A percentile compares a stretch with the other conserved stretches of the same genome.
These are phyloP conservation scores for Colletotrichum destructivum DNA, from an alignment of 2,329 filamentous ascomycete species.

Conservation along the genomic window DNA sequence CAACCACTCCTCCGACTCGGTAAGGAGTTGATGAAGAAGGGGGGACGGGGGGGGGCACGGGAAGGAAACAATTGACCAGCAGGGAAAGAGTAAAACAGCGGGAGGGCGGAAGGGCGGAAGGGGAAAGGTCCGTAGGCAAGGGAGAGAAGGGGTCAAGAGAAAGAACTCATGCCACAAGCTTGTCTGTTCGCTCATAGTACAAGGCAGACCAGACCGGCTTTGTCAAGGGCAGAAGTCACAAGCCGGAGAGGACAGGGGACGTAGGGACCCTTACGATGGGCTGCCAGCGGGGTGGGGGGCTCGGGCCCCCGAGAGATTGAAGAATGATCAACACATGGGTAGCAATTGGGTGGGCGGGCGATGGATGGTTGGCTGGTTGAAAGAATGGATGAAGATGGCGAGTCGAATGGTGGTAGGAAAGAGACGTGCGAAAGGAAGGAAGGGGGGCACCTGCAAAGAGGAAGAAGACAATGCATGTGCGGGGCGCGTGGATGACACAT, in stretches of 20 bases:
- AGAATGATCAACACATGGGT: conserved; percentile 41
- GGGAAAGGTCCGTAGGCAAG: not conserved
- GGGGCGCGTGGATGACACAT: not conserved
- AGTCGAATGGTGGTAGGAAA: not conserved
- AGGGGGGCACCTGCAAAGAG: not conserved
- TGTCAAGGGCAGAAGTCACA: conserved; percentile 8
- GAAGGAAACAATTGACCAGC: not conserved
- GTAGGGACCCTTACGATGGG: conserved; percentile 7
- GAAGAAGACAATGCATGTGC: not conserved
- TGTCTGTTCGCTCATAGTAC: conserved; percentile 11
- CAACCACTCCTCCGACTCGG: not conserved
- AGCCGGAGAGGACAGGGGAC: conserved; percentile 8
- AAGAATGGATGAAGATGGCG: conserved; percentile 8
- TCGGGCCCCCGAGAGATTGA: conserved; percentile 20
- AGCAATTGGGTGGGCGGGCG: conserved; percentile 2
- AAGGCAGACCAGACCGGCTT: conserved; percentile 1
- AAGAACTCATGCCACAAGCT: conserved; percentile 15
- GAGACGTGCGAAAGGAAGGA: not conserved
- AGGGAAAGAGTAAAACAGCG: not conserved
- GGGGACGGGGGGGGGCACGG: not conserved
- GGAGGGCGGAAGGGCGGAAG: not conserved
- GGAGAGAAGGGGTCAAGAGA: not conserved
- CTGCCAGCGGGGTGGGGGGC: conserved; percentile 16
- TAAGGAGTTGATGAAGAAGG: not conserved
- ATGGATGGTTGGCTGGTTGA: conserved; percentile 14